These are phyloP conservation scores for Termitomyces sp. DNA, from an alignment of 768 basidiomycete species.

Conservation along the genomic window DNA sequence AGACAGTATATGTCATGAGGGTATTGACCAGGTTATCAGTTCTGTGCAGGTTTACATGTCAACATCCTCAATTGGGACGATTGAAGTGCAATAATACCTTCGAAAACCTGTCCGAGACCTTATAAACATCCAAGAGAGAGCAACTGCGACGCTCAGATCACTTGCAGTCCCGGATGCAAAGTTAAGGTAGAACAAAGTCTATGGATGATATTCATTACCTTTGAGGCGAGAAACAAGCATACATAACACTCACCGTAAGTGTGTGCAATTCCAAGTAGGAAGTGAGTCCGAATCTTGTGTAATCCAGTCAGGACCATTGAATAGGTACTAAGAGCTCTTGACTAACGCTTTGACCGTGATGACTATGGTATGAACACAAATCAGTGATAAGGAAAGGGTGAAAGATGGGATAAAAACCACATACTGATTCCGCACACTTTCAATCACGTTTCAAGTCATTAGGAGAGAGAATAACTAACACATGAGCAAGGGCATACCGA, in stretches of 20 bases:
- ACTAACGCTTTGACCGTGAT: constrained; percentile 50
- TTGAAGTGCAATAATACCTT: constrained; percentile 24
- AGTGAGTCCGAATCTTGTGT: constrained; percentile 33
- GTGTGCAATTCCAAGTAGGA: constrained; percentile 30
- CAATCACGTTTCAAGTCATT: not conserved
- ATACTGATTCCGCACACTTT: constrained; percentile 32
- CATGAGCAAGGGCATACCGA: constrained; percentile 28
- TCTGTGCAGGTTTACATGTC: constrained; percentile 19
- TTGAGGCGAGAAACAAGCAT: not conserved
- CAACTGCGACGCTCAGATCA: constrained; percentile 45
- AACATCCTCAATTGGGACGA: not conserved
- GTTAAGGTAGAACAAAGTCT: constrained; percentile 48
- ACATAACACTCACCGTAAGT: constrained; percentile 27
- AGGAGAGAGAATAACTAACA: not conserved
- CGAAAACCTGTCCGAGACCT: constrained; percentile 45
- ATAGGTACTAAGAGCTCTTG: not conserved
- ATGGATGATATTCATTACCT: not conserved
- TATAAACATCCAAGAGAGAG: constrained; percentile 43
- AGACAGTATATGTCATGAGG: constrained; percentile 47
- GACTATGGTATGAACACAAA: constrained; percentile 23
- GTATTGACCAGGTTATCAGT: constrained; percentile 44
- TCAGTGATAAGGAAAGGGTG: not conserved
- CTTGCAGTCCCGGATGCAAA: constrained; percentile 45
- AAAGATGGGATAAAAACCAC: constrained; percentile 6
- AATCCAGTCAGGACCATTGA: not conserved